These are phyloP conservation scores for Aspergillus sojae DNA, from an alignment of 2,329 filamentous ascomycete species.

Conservation along the genomic window DNA sequence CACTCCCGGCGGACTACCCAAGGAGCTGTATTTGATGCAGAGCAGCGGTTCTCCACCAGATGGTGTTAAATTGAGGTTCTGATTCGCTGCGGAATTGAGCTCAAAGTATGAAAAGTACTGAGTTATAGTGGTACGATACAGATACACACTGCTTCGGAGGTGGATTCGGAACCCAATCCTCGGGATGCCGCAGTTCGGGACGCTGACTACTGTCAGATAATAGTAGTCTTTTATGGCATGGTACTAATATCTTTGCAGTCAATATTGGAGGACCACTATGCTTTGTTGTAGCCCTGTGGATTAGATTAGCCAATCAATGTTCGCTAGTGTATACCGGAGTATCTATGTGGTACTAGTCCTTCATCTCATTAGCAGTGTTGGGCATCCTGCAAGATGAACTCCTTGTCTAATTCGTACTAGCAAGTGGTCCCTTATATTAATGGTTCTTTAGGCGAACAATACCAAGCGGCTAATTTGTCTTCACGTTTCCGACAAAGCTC, in stretches of 20 bases:
- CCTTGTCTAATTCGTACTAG: background rate
- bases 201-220: slow-evolving; percentile 13
- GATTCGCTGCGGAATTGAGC: background rate
- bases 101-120: too few relatives aligned
- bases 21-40: too few relatives aligned
- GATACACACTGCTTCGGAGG: background rate
- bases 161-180: background rate
- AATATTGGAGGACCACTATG: slow-evolving; percentile 15
- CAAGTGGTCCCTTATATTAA: too few relatives aligned
- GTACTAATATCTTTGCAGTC: slow-evolving; percentile 25
- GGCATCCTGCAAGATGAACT: background rate
- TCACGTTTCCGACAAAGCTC: background rate
- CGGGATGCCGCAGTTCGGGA: background rate
- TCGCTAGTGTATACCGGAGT: too few relatives aligned
- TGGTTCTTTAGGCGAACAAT: too few relatives aligned
- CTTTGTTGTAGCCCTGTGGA: background rate
- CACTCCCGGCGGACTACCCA: too few relatives aligned
- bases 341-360: background rate
- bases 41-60: too few relatives aligned
- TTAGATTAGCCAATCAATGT: too few relatives aligned
- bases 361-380: background rate
- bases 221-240: slow-evolving; percentile 35
- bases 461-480: too few relatives aligned
- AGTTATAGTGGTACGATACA: too few relatives aligned
- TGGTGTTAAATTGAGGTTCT: background rate